Evolutionary conservation across 345 rosid genomes (phyloP).

Genomic region (Eucalyptus pumila): DNA sequence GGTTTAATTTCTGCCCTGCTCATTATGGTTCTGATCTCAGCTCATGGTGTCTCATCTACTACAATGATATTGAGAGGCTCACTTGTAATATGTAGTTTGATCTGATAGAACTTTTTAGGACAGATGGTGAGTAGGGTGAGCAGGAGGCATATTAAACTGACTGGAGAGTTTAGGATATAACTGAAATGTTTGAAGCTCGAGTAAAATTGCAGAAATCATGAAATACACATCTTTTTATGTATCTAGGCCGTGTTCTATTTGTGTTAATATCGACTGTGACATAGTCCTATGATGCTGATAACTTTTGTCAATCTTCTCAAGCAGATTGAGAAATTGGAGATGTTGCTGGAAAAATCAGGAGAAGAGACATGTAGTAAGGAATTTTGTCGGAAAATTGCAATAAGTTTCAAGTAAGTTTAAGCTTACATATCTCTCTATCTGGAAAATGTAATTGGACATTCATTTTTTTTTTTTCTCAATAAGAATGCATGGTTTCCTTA

Average conservation of each 20-base stretch:
- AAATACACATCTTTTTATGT: not conserved
- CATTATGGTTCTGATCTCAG: not conserved
- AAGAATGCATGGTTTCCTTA: not conserved
- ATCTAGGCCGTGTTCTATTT: not conserved
- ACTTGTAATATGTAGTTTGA: not conserved
- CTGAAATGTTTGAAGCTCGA: not conserved
- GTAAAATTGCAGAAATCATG: not conserved
- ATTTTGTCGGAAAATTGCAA: conserved; percentile 42
- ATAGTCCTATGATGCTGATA: not conserved
- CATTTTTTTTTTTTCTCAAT: not conserved
- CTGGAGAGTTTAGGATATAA: not conserved
- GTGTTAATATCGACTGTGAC: not conserved
- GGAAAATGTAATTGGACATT: not conserved
- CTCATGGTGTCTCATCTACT: not conserved
- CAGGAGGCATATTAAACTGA: not conserved
- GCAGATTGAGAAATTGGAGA: conserved; percentile 54
- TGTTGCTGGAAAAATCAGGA: conserved; percentile 14
- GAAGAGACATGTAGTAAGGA: conserved; percentile 21
- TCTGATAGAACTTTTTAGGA: not conserved
- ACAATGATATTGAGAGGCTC: not conserved
- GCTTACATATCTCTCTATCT: not conserved
- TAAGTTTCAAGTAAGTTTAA: conserved; percentile 37
- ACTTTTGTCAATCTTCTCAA: not conserved
- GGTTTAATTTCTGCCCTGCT: not conserved
- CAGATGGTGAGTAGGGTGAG: not conserved